Evolutionary conservation across 805 yeast genomes (phyloP).

Genomic region (Cyberlindnera subsufficiens): DNA sequence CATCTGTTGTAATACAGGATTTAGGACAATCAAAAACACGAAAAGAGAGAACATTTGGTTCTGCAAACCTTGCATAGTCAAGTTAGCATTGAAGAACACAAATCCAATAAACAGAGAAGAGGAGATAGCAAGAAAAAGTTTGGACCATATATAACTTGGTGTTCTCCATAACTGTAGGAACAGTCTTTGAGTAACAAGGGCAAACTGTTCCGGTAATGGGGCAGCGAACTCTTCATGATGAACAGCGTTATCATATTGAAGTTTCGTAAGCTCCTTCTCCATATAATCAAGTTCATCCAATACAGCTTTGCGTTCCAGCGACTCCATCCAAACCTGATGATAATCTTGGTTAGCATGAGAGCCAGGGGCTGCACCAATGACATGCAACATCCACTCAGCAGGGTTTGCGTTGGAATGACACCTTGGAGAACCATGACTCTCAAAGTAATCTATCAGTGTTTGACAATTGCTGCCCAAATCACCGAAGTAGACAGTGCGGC

Average conservation of each 20-base stretch:
- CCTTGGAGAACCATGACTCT: conserved; percentile 53
- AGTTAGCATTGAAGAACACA: conserved; percentile 64
- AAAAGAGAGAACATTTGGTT: conserved; percentile 77
- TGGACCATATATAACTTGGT: conserved; percentile 57
- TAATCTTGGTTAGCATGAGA: conserved; percentile 69
- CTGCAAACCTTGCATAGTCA: conserved; percentile 64
- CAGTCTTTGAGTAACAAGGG: conserved; percentile 46
- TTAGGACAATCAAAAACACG: conserved; percentile 55
- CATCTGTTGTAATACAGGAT: conserved; percentile 55
- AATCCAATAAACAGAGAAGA: conserved; percentile 69
- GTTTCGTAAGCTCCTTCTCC: conserved; percentile 50
- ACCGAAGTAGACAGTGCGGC: conserved; percentile 71
- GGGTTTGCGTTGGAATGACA: conserved; percentile 74
- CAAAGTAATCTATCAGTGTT: conserved; percentile 60
- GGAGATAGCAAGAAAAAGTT: conserved; percentile 44
- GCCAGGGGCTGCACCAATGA: conserved; percentile 80
- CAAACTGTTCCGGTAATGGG: conserved; percentile 34
- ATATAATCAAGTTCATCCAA: conserved; percentile 54
- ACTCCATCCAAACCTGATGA: conserved; percentile 70
- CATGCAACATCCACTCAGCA: conserved; percentile 90
- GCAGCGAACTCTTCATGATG: conserved; percentile 40
- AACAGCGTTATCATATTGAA: conserved; percentile 28
- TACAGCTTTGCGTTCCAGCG: conserved; percentile 54
- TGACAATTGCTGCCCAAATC: conserved; percentile 57
- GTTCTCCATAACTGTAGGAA: conserved; percentile 66